Conservation (phyloP, 805 yeast genomes). For the Ogataea allantospora region DNA sequence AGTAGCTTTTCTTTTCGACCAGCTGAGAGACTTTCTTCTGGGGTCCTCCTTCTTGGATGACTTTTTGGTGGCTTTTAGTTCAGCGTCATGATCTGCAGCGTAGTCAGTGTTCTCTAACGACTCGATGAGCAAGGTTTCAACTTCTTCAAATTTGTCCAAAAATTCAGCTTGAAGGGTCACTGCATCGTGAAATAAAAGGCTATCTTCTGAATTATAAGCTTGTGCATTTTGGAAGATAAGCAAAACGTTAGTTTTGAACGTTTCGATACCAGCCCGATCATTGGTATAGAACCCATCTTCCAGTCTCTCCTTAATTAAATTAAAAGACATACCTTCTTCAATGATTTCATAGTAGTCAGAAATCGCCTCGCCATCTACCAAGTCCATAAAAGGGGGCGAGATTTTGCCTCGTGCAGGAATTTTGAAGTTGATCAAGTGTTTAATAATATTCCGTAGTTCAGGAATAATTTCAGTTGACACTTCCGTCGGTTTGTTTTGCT, state of each 20-base stretch:
- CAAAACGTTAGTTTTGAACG: slow-evolving; percentile 55
- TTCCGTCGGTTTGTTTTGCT: slow-evolving; percentile 1
- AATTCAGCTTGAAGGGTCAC: slow-evolving; percentile 54
- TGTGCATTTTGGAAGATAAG: slow-evolving; percentile 79
- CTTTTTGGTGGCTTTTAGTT: background rate
- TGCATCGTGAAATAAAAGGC: slow-evolving; percentile 74
- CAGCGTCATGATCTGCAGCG: slow-evolving; percentile 3
- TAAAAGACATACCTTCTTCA: slow-evolving; percentile 71
- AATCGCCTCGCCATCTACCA: slow-evolving; percentile 64
- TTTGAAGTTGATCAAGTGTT: slow-evolving; percentile 43
- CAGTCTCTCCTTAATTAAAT: slow-evolving; percentile 52
- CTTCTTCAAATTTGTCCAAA: slow-evolving; percentile 38
- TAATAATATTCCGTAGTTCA: slow-evolving; percentile 31
- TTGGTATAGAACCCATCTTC: slow-evolving; percentile 50
- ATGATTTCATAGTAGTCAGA: slow-evolving; percentile 82
- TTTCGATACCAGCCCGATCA: slow-evolving; percentile 48
- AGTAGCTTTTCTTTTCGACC: slow-evolving; percentile 7
- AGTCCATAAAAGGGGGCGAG: slow-evolving; percentile 72
- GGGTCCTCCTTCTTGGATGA: background rate
- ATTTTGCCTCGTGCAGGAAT: slow-evolving; percentile 50
- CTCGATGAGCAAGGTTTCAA: slow-evolving; percentile 28
- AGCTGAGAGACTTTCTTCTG: slow-evolving; percentile 5
- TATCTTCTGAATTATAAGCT: slow-evolving; percentile 69
- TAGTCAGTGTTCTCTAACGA: slow-evolving; percentile 24
- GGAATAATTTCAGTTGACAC: slow-evolving; percentile 12